Percentiles rank a stretch among this genome's conserved stretches.
phyloP scores from a whole-genome alignment of 129 eudicot genomes.

The Ambrosia artemisiifolia region DNA sequence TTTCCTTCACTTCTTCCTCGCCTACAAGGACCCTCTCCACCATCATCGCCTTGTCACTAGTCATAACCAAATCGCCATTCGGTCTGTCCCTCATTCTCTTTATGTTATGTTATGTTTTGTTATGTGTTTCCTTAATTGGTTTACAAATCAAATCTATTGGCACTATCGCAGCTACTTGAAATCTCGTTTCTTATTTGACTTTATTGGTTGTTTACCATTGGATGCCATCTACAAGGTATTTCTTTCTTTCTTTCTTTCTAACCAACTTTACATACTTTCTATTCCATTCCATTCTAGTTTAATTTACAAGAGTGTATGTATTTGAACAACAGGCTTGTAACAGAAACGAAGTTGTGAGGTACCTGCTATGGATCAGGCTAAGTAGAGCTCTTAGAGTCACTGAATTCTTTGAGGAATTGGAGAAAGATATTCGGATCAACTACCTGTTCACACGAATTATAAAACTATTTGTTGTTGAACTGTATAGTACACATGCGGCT shows the following conservation, averaged over 20 bases:
- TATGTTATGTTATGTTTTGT: not conserved
- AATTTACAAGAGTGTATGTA: no score
- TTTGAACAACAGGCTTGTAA: constrained; percentile 48
- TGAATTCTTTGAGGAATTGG: constrained; percentile 56
- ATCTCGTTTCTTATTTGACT: constrained; percentile 55
- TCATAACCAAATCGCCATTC: constrained; percentile 51
- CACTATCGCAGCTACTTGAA: constrained; percentile 46
- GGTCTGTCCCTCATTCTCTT: constrained; percentile 21
- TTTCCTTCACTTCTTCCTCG: constrained; percentile 46
- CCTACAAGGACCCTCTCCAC: constrained; percentile 47
- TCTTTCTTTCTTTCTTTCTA: no score
- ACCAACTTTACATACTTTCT: not conserved
- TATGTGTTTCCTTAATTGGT: no score
- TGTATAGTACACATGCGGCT: constrained; percentile 74
- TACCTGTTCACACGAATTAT: constrained; percentile 65
- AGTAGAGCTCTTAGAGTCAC: constrained; percentile 62
- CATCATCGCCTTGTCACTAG: constrained; percentile 40
- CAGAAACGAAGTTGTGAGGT: constrained; percentile 49
- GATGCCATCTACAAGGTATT: constrained; percentile 65
- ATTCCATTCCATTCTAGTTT: not conserved
- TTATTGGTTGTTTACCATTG: constrained; percentile 67
- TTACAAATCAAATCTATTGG: not conserved
- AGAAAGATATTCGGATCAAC: constrained; percentile 65
- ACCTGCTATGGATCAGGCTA: constrained; percentile 63
- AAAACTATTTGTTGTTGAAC: constrained; percentile 67